A percentile compares a stretch with the other conserved stretches of the same genome.
phyloP scores from a whole-genome alignment of 108 stramenopile genomes.

The Nitzschia putrida region DNA sequence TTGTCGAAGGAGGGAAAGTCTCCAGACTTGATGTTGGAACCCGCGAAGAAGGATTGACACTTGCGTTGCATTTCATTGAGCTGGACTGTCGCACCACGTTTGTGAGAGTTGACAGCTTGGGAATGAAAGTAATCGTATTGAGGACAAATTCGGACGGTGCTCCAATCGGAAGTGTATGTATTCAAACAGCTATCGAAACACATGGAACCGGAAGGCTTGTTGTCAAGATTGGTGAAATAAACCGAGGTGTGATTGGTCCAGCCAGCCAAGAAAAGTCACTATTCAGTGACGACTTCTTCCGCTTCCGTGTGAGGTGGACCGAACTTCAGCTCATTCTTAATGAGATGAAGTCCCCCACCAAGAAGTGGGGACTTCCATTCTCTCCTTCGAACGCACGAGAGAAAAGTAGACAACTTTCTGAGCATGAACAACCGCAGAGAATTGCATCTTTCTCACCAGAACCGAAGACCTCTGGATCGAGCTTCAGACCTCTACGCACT shows the following conservation, averaged over 20 bases:
- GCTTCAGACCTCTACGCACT: neutral
- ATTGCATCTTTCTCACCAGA: neutral
- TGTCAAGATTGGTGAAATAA: constrained; percentile 78
- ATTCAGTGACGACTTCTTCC: constrained; percentile 64
- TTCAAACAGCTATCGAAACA: constrained; percentile 79
- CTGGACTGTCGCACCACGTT: constrained; percentile 58
- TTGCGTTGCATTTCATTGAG: constrained; percentile 41
- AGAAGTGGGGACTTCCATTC: neutral
- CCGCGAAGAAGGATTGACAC: constrained; percentile 21
- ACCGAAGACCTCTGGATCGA: neutral
- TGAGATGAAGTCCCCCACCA: constrained; percentile 23
- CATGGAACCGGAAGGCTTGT: constrained; percentile 65
- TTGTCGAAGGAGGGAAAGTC: constrained; percentile 36
- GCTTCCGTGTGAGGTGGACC: constrained; percentile 78
- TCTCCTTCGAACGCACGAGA: neutral
- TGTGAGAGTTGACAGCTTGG: constrained; percentile 66
- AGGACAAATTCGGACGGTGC: constrained; percentile 44
- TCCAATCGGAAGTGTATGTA: constrained; percentile 70
- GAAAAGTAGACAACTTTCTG: neutral
- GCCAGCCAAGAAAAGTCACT: constrained; percentile 26
- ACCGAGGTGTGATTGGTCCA: constrained; percentile 25
- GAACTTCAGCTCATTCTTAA: constrained; percentile 75
- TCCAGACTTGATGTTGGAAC: constrained; percentile 31
- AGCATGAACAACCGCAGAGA: neutral
- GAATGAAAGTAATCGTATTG: constrained; percentile 61